Evolutionary conservation across 805 yeast genomes (phyloP).

Genomic region (Candida berthetii): DNA sequence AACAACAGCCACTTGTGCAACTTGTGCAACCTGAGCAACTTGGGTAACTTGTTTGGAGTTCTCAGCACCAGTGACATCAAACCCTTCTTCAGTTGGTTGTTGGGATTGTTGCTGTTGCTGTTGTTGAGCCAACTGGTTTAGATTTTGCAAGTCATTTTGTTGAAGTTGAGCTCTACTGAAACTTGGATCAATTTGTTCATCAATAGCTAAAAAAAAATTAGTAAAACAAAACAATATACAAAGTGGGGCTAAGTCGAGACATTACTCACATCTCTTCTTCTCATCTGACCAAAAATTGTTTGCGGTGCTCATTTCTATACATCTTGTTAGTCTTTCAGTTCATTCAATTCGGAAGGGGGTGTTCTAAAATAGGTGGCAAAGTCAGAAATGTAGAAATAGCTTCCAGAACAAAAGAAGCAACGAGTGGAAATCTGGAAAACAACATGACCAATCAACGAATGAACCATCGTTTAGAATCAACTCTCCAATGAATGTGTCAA

Average conservation of each 20-base stretch:
- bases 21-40: not conserved
- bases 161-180: constrained; percentile 12
- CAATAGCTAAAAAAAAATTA: constrained; percentile 6
- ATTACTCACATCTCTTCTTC: not conserved
- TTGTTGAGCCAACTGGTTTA: constrained; percentile 6
- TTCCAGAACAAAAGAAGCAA: no score
- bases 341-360: no score
- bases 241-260: no score
- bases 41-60: not conserved
- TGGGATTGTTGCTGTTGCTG: not conserved
- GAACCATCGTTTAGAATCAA: no score
- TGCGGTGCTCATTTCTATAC: not conserved
- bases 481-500: not conserved
- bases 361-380: no score
- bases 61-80: not conserved
- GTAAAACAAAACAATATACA: not conserved
- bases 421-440: no score
- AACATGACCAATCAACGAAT: no score
- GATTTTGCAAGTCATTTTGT: constrained; percentile 10
- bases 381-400: no score
- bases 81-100: constrained; percentile 10
- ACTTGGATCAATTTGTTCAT: constrained; percentile 24
- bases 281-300: not conserved
- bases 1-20: not conserved
- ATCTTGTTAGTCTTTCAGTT: not conserved